Evolutionary conservation across 192 early-diverging fungal species (phyloP).

Genomic region (Dimargaris verticillata): DNA sequence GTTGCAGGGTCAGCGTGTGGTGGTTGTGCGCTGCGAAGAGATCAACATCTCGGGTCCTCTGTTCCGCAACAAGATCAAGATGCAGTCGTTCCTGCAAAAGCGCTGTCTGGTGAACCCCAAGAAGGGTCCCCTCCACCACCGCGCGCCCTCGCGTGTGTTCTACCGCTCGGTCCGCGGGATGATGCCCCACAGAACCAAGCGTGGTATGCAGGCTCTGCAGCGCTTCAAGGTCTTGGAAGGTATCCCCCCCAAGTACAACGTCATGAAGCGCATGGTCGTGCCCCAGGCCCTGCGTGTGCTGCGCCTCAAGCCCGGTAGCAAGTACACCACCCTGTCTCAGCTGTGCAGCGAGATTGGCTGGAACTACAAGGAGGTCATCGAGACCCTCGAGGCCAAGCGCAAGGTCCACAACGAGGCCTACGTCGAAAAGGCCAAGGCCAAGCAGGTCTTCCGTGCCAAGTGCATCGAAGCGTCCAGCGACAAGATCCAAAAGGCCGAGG

Average conservation of each 20-base stretch:
- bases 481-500: constrained; percentile 38
- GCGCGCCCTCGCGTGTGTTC: constrained; percentile 92
- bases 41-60: constrained; percentile 95
- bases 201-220: constrained; percentile 91
- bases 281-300: constrained; percentile 94
- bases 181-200: constrained; percentile 98
- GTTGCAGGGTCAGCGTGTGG: constrained; percentile 92
- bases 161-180: constrained; percentile 95
- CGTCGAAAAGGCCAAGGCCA: constrained; percentile 84
- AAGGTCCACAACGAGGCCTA: constrained; percentile 83
- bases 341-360: constrained; percentile 94
- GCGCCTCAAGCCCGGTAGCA: constrained; percentile 91
- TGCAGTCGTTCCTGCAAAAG: constrained; percentile 94
- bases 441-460: constrained; percentile 46
- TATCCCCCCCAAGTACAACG: constrained; percentile 94
- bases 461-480: constrained; percentile 32
- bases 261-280: constrained; percentile 91
- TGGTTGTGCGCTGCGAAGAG: constrained; percentile 96
- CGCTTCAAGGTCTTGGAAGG: constrained; percentile 99
- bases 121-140: constrained; percentile 98
- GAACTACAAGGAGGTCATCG: constrained; percentile 98
- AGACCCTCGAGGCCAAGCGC: constrained; percentile 95
- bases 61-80: constrained; percentile 99
- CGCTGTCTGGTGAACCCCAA: constrained; percentile 91
- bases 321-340: constrained; percentile 89